Conservation (phyloP, 805 yeast genomes). For the Ogataea allantospora region DNA sequence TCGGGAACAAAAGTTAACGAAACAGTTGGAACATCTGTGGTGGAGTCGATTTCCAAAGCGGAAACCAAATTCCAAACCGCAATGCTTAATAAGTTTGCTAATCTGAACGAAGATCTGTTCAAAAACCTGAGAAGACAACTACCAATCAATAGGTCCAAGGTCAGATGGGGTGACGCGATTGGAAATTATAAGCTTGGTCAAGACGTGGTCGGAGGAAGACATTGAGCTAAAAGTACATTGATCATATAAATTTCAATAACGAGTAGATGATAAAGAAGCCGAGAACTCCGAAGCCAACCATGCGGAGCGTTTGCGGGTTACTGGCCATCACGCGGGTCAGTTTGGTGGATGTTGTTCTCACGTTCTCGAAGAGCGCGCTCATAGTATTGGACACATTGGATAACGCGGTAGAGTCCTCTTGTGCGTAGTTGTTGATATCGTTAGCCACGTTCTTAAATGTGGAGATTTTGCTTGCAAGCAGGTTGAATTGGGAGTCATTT, state of each 20-base stretch:
- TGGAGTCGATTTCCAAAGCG: slow-evolving; percentile 48
- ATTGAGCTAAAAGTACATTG: slow-evolving; percentile 15
- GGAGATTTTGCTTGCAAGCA: slow-evolving; percentile 63
- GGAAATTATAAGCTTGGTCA: slow-evolving; percentile 86
- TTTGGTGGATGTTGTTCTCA: slow-evolving; percentile 51
- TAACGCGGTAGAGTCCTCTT: slow-evolving; percentile 46
- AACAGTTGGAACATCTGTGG: slow-evolving; percentile 26
- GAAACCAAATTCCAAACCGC: slow-evolving; percentile 62
- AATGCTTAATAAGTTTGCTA: slow-evolving; percentile 60
- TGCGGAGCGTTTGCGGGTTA: slow-evolving; percentile 59
- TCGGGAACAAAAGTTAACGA: slow-evolving; percentile 38
- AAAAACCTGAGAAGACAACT: slow-evolving; percentile 85
- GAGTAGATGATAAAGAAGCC: slow-evolving; percentile 58
- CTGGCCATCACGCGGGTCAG: slow-evolving; percentile 54
- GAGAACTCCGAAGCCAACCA: slow-evolving; percentile 55
- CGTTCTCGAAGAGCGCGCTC: slow-evolving; percentile 43
- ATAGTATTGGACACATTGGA: slow-evolving; percentile 49
- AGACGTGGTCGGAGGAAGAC: slow-evolving; percentile 56
- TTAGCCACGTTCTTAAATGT: slow-evolving; percentile 63
- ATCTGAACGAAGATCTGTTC: slow-evolving; percentile 76
- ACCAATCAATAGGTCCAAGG: slow-evolving; percentile 87
- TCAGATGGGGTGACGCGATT: slow-evolving; percentile 93
- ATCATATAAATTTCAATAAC: slow-evolving; percentile 44
- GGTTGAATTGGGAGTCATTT: slow-evolving; percentile 63
- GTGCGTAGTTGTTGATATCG: slow-evolving; percentile 65